phyloP scores from a whole-genome alignment of 2,329 filamentous ascomycete genomes.

The Lasiodiplodia gonubiensis region DNA sequence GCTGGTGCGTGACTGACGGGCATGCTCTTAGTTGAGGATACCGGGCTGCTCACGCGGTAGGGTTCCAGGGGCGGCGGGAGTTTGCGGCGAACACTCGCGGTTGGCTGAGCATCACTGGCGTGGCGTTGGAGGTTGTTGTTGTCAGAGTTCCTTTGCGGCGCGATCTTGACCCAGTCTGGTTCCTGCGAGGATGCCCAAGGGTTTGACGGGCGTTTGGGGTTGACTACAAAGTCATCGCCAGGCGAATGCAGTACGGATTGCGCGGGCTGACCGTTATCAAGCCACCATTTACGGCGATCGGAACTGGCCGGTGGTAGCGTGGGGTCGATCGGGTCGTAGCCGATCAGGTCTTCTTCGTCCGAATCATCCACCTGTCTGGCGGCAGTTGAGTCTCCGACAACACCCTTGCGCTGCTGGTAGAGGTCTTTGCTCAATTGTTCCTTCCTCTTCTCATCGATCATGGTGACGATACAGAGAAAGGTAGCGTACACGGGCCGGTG shows the following conservation, averaged over 20 bases:
- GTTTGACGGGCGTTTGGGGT: constrained; percentile 77
- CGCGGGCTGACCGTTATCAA: constrained; percentile 72
- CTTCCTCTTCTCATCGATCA: constrained; percentile 76
- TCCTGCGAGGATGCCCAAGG: constrained; percentile 78
- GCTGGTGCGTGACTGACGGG: constrained; percentile 39
- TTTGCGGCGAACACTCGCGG: constrained; percentile 35
- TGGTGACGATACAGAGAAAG: constrained; percentile 82
- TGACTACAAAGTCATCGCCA: constrained; percentile 66
- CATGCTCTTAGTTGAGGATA: constrained; percentile 35
- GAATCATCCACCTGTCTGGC: constrained; percentile 63
- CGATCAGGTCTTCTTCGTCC: constrained; percentile 80
- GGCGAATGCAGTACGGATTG: constrained; percentile 74
- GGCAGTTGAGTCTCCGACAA: constrained; percentile 68
- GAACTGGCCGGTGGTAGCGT: constrained; percentile 70
- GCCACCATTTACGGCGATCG: constrained; percentile 68
- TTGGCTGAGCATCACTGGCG: constrained; percentile 28
- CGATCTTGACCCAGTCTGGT: constrained; percentile 77
- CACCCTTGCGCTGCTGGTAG: constrained; percentile 70
- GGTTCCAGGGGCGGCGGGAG: constrained; percentile 21
- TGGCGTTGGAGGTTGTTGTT: constrained; percentile 8
- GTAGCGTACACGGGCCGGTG: constrained; percentile 93
- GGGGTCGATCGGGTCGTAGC: constrained; percentile 82
- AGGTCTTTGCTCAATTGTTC: constrained; percentile 75
- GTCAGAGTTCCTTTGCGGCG: constrained; percentile 15
- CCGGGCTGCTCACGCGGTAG: constrained; percentile 2